Base-by-base conservation (phyloP, 1,139 yeast genomes). In the Taiozyma sp. region DNA sequence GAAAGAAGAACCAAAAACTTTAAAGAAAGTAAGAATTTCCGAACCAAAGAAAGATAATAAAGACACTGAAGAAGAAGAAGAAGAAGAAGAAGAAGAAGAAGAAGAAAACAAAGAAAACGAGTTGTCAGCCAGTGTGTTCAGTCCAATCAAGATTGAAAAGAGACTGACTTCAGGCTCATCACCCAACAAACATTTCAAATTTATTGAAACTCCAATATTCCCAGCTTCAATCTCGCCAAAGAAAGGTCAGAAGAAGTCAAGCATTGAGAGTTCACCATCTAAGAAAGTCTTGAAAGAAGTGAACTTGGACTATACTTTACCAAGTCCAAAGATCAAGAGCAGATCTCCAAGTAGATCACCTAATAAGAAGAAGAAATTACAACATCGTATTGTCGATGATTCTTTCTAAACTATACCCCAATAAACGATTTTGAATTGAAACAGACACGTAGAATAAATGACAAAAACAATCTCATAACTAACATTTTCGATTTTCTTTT, bases 121-220 rank as follows among this genome's bases (percentile, higher is more conserved):
- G 7, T 43, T 53, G 12, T 23, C 51, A 14, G 40, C 52, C 0
- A 54, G 59, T 45, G 56, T 60, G 48, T 43, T 43, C 19, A 43
- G 30, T n/a, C 30, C 30, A 16, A 30, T 32, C 14, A 30, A 42
- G 13, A 23, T 16, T 13, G 16, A n/a, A 40, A 23, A 23, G 19
- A 23, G 29, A 23, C 29, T 40, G 19, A 23, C 43, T 23, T 40
- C 43, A 40, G 43, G 28, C 6, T 40, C 43, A 23, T 54, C 59
- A 8, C 55, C 57, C 8, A 49, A 46, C 47, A 54, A 52, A 46
- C 54, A 51, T 42, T 57, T 56, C 54, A 54, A 54, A 47, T 52
- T 52, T 8, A 45, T 44, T 43, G 49, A 44, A 38, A 50, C 50
- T 9, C 49, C 51, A 23, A 19, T 51, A 9, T 47, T 44, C 34